phyloP scores from a whole-genome alignment of 148 eudicot genomes.

The Fagopyrum tataricum region DNA sequence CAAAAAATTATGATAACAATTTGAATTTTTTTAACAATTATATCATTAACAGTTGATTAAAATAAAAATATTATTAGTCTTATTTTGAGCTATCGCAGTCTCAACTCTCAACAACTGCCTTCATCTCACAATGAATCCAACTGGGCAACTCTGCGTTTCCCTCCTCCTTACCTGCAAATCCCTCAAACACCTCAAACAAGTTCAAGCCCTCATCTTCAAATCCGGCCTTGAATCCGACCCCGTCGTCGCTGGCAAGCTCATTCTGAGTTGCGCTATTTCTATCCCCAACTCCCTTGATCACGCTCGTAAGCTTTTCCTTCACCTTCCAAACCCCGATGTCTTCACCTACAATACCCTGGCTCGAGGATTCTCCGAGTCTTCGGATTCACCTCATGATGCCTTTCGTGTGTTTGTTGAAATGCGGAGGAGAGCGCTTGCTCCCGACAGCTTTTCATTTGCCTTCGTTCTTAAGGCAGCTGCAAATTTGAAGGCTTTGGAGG shows the following conservation, averaged over 20 bases:
- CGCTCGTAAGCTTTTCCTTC: constrained; percentile 31
- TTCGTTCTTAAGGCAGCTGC: constrained; percentile 45
- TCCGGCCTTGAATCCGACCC: constrained; percentile 30
- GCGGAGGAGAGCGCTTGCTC: constrained; percentile 25
- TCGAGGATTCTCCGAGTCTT: constrained; percentile 46
- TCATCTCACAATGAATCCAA: background rate
- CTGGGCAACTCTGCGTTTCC: constrained; percentile 24
- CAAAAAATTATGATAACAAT: too few relatives aligned
- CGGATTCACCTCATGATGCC: constrained; percentile 27
- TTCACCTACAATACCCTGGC: constrained; percentile 63
- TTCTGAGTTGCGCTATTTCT: constrained; percentile 31
- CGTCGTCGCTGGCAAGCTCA: constrained; percentile 38
- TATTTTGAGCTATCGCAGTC: too few relatives aligned
- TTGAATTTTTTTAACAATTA: too few relatives aligned
- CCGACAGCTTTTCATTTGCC: constrained; percentile 56
- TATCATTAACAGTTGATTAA: too few relatives aligned
- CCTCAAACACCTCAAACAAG: constrained; percentile 32
- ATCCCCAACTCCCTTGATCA: constrained; percentile 33
- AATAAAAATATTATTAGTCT: too few relatives aligned
- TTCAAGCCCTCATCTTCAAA: constrained; percentile 35
- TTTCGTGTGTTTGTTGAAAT: constrained; percentile 34
- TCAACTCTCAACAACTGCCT: background rate
- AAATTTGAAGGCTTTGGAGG: constrained; percentile 27
- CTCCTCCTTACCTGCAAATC: constrained; percentile 38
- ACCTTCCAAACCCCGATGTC: constrained; percentile 33